These are phyloP conservation scores for Schwanniomyces yamadae DNA, from an alignment of 805 yeast genomes.

Conservation along the genomic window DNA sequence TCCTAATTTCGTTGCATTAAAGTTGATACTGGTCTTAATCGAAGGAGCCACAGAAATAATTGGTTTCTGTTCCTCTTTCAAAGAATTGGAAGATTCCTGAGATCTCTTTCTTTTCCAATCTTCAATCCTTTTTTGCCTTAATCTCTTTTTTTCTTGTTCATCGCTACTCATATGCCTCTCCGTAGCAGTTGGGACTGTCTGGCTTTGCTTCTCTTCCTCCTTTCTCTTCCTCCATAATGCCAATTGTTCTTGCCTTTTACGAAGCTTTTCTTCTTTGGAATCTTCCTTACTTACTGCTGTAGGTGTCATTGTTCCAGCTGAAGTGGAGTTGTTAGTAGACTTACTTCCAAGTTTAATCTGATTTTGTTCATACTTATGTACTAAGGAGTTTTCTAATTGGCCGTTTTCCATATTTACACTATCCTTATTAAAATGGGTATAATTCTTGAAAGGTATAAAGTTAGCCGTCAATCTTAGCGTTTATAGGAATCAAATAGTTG, in stretches of 20 bases:
- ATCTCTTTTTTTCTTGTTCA: slow-evolving; percentile 16
- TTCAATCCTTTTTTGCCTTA: slow-evolving; percentile 41
- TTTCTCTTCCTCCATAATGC: slow-evolving; percentile 63
- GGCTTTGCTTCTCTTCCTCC: slow-evolving; percentile 26
- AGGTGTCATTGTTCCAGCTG: background rate
- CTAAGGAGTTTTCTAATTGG: slow-evolving; percentile 1
- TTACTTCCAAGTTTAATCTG: slow-evolving; percentile 6
- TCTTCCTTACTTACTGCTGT: slow-evolving; percentile 8
- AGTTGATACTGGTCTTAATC: background rate
- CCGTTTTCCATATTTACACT: no score
- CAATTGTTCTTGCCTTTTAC: slow-evolving; percentile 49
- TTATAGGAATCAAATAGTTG: no score
- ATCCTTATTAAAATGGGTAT: no score
- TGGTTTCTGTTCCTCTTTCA: slow-evolving; percentile 1
- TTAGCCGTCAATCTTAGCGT: no score
- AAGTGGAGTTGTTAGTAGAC: slow-evolving; percentile 13
- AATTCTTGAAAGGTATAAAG: no score
- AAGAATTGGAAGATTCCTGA: background rate
- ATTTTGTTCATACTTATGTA: slow-evolving; percentile 4
- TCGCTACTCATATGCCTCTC: background rate
- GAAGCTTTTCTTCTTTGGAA: slow-evolving; percentile 32
- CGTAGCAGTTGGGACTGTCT: slow-evolving; percentile 5
- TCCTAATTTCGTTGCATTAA: no score
- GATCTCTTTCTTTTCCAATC: slow-evolving; percentile 50
- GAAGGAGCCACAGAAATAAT: no score